Conservation (phyloP, 371 early-diverging fungal genomes). For the Mucor plumbeus region DNA sequence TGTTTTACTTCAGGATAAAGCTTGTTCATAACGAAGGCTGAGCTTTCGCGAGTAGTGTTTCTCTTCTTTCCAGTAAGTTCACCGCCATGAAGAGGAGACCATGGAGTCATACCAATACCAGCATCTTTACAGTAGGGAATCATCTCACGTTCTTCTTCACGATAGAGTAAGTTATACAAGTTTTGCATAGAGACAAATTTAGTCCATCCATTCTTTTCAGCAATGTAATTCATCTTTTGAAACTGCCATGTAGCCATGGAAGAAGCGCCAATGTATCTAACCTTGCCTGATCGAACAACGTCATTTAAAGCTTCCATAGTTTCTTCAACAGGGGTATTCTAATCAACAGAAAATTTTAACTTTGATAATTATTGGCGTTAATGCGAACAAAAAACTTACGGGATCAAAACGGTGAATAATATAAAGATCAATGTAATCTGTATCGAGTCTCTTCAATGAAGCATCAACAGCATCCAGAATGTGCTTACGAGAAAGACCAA, state of each 20-base stretch:
- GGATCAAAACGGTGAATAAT: slow-evolving; percentile 54
- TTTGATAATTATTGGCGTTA: too few species aligned
- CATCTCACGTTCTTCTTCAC: slow-evolving; percentile 70
- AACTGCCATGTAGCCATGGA: slow-evolving; percentile 45
- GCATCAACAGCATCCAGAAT: slow-evolving; percentile 59
- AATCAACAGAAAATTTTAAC: neutral
- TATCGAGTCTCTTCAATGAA: slow-evolving; percentile 50
- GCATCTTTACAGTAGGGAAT: slow-evolving; percentile 51
- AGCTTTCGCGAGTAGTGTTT: slow-evolving; percentile 6
- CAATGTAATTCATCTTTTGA: slow-evolving; percentile 41
- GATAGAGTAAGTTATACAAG: slow-evolving; percentile 58
- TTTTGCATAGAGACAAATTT: slow-evolving; percentile 59
- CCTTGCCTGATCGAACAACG: slow-evolving; percentile 54
- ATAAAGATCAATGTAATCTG: slow-evolving; percentile 70
- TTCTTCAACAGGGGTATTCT: slow-evolving; percentile 53
- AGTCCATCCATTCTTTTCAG: slow-evolving; percentile 60
- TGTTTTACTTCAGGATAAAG: slow-evolving; percentile 8
- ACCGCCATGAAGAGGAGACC: slow-evolving; percentile 58
- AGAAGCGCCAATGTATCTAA: slow-evolving; percentile 53
- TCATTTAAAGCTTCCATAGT: slow-evolving; percentile 64
- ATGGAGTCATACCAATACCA: slow-evolving; percentile 54
- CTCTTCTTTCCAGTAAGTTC: slow-evolving; percentile 41
- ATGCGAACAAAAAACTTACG: slow-evolving; percentile 12
- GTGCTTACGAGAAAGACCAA: slow-evolving; percentile 59
- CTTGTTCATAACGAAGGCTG: neutral